Percentiles rank a stretch among this genome's conserved stretches.
phyloP scores from a whole-genome alignment of 2,329 filamentous ascomycete species.

The Dryadomyces quercivorus region DNA sequence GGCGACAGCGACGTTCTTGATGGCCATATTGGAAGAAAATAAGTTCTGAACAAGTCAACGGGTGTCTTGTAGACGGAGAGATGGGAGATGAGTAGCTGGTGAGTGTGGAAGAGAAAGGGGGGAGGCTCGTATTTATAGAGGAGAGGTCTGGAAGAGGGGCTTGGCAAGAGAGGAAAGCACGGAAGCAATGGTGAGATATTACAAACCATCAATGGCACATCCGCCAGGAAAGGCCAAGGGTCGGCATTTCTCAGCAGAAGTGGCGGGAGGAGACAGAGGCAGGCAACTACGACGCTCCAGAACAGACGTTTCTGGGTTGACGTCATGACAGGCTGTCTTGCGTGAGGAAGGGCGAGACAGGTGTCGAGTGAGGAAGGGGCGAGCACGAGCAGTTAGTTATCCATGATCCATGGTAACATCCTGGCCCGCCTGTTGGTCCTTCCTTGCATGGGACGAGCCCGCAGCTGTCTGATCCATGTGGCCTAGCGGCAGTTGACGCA shows the following conservation, averaged over 20 bases:
- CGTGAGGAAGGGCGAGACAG: not conserved
- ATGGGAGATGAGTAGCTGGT: not conserved
- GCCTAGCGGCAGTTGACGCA: no score
- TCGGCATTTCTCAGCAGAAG: not conserved
- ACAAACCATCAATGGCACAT: not conserved
- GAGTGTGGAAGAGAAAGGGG: not conserved
- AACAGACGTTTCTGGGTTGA: not conserved
- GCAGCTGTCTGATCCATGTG: no score
- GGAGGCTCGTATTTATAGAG: not conserved
- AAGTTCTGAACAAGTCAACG: not conserved
- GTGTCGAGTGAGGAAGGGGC: not conserved
- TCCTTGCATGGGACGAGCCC: no score
- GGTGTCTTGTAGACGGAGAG: not conserved
- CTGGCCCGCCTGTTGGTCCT: no score
- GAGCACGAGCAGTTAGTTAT: not conserved
- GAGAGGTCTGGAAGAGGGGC: not conserved
- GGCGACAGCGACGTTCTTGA: constrained; percentile 22
- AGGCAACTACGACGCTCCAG: not conserved
- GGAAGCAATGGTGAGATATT: no score
- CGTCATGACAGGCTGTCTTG: not conserved
- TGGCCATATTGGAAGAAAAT: constrained; percentile 13
- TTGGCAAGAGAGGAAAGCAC: not conserved
- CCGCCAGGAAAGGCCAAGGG: not conserved
- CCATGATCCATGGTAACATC: no score
- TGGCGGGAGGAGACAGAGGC: constrained; percentile 1